A percentile compares a stretch with the other conserved stretches of the same genome.
Evolutionary conservation across 1,139 yeast species (phyloP).

Genomic region (Ogataea hybrid): DNA sequence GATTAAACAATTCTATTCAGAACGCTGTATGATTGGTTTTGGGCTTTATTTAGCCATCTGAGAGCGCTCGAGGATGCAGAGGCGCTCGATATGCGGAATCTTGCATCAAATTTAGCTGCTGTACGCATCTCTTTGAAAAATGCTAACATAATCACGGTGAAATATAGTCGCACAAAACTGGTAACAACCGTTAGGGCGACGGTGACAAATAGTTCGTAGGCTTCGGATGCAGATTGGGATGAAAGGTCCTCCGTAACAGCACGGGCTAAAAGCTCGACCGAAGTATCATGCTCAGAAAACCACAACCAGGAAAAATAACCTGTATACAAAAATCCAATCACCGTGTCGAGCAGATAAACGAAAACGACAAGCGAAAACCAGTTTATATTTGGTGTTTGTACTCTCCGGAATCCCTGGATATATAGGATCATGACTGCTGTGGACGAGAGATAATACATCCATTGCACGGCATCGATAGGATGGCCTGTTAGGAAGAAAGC

Average conservation of each 20-base stretch:
- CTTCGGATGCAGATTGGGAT: slow-evolving; percentile 37
- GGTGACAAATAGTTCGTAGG: slow-evolving; percentile 71
- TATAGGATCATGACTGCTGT: slow-evolving; percentile 65
- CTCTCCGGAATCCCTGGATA: slow-evolving; percentile 54
- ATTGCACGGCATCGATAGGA: slow-evolving; percentile 77
- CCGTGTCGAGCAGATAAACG: slow-evolving; percentile 64
- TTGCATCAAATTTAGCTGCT: slow-evolving; percentile 26
- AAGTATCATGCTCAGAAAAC: slow-evolving; percentile 42
- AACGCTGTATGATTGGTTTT: slow-evolving; percentile 19
- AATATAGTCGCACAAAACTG: slow-evolving; percentile 59
- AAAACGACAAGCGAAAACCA: slow-evolving; percentile 60
- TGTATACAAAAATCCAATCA: slow-evolving; percentile 66
- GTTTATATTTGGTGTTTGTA: slow-evolving; percentile 46
- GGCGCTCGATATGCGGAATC: slow-evolving; percentile 22
- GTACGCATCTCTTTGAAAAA: slow-evolving; percentile 45
- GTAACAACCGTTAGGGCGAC: slow-evolving; percentile 54
- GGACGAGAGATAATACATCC: slow-evolving; percentile 74
- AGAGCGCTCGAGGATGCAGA: slow-evolving; percentile 34
- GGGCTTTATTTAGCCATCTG: slow-evolving; percentile 8
- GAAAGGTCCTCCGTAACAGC: slow-evolving; percentile 10
- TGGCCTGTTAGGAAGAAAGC: slow-evolving; percentile 88
- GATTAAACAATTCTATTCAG: slow-evolving; percentile 15
- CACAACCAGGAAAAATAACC: slow-evolving; percentile 71
- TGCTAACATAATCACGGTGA: slow-evolving; percentile 59
- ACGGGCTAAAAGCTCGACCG: slow-evolving; percentile 1